A percentile compares a stretch with the other conserved stretches of the same genome.
These are phyloP conservation scores for Calonectria crousiana DNA, from an alignment of 2,329 filamentous ascomycete genomes.

Conservation along the genomic window DNA sequence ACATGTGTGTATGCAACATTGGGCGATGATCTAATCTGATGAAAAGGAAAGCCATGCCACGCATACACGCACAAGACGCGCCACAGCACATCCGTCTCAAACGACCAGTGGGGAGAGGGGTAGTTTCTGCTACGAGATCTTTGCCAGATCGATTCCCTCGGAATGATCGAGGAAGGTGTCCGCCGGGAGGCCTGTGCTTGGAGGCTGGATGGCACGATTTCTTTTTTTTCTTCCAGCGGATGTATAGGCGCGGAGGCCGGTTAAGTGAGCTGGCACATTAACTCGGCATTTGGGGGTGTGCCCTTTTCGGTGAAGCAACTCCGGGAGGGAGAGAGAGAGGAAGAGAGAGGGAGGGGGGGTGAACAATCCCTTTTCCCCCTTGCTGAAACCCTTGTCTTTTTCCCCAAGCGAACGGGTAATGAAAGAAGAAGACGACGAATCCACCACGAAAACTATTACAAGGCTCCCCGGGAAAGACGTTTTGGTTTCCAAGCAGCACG, in stretches of 20 bases:
- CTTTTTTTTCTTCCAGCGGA: background rate
- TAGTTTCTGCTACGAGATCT: slow-evolving; percentile 4
- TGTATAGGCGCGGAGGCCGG: slow-evolving; percentile 2
- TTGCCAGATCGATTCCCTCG: slow-evolving; percentile 9
- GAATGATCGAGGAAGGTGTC: slow-evolving; percentile 23
- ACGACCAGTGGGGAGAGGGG: background rate
- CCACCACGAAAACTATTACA: background rate
- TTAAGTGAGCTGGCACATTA: background rate
- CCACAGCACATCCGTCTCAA: background rate
- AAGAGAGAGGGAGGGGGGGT: background rate
- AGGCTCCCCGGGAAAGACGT: background rate
- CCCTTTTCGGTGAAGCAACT: slow-evolving; percentile 29
- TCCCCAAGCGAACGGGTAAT: slow-evolving; percentile 13
- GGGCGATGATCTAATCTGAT: slow-evolving; percentile 9
- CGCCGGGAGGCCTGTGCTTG: slow-evolving; percentile 19
- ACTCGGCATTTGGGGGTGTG: slow-evolving; percentile 2
- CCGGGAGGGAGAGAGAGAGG: slow-evolving; percentile 14
- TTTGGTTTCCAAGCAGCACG: background rate
- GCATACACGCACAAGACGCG: background rate
- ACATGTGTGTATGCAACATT: too few relatives aligned
- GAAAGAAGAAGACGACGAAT: background rate
- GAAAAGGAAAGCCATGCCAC: background rate
- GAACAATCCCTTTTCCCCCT: background rate
- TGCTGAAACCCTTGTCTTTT: background rate
- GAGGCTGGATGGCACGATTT: slow-evolving; percentile 8